These are phyloP conservation scores for Raphanus sativus DNA, from an alignment of 345 rosid genomes.

Conservation along the genomic window DNA sequence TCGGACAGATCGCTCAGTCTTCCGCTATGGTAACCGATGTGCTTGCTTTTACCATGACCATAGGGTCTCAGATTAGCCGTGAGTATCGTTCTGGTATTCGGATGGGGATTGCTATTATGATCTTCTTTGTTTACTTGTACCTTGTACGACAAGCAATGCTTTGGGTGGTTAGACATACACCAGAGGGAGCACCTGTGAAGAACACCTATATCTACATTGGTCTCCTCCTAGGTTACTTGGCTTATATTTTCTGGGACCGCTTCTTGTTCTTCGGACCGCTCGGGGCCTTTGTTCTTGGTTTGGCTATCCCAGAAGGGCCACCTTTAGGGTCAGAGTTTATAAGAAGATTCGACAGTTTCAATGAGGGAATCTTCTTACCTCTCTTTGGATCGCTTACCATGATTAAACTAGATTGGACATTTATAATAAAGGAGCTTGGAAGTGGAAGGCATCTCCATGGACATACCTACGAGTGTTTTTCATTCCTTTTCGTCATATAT, in stretches of 20 bases:
- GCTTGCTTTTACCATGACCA: not conserved
- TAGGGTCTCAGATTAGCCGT: not conserved
- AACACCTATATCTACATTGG: conserved; percentile 4
- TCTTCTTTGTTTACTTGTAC: conserved; percentile 4
- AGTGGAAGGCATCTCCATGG: not conserved
- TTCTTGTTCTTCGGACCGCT: conserved; percentile 2
- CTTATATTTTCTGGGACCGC: not conserved
- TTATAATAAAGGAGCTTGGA: not conserved
- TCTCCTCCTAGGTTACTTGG: conserved; percentile 18
- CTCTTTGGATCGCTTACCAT: conserved; percentile 35
- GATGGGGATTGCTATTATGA: not conserved
- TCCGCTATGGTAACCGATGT: conserved; percentile 41
- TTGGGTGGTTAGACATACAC: conserved; percentile 42
- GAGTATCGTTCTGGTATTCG: not conserved
- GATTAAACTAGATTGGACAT: conserved; percentile 30
- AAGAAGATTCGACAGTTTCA: conserved; percentile 36
- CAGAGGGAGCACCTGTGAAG: conserved; percentile 38
- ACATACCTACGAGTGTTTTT: conserved; percentile 10
- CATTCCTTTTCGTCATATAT: conserved; percentile 21
- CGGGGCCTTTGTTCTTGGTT: conserved; percentile 41
- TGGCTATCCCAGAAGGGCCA: conserved; percentile 48
- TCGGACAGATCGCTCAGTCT: conserved; percentile 46
- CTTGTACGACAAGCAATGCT: conserved; percentile 38
- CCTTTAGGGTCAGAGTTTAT: conserved; percentile 46
- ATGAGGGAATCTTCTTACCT: conserved; percentile 38